Conservation (phyloP, 2,329 filamentous ascomycete species). For the Myotisia sp. region DNA sequence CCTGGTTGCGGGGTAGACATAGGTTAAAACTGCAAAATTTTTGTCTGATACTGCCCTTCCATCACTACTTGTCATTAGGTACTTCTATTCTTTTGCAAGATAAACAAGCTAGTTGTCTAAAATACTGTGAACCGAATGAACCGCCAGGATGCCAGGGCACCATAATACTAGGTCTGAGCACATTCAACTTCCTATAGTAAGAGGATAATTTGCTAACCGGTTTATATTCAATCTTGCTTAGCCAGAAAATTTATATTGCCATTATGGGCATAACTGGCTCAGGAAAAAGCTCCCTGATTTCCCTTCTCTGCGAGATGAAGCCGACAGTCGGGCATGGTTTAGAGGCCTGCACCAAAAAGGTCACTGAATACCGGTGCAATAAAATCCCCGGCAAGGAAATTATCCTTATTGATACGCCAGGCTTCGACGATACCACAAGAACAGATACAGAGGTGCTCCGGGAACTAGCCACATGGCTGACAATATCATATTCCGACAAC, state of each 20-base stretch:
- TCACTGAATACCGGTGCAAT: slow-evolving; percentile 2
- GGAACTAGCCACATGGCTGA: slow-evolving; percentile 8
- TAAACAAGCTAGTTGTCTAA: too few species aligned
- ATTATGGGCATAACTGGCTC: slow-evolving; percentile 30
- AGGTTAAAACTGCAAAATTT: too few species aligned
- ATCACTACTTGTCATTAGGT: too few species aligned
- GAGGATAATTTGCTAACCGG: too few species aligned
- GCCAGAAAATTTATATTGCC: slow-evolving; percentile 18
- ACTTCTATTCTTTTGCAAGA: too few species aligned
- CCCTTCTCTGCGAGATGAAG: not conserved
- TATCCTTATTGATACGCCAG: slow-evolving; percentile 12
- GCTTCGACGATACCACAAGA: slow-evolving; percentile 11
- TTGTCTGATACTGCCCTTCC: too few species aligned
- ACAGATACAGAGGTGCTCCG: slow-evolving; percentile 7
- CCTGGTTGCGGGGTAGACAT: too few species aligned
- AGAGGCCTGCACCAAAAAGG: not conserved
- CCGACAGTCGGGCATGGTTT: slow-evolving; percentile 1
- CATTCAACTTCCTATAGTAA: too few species aligned
- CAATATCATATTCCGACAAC: slow-evolving; percentile 1
- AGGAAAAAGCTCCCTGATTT: slow-evolving; percentile 28
- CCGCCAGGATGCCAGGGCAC: too few species aligned
- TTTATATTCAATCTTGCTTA: slow-evolving; percentile 1
- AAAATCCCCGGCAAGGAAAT: not conserved
- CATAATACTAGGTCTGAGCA: too few species aligned
- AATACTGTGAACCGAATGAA: too few species aligned